These are phyloP conservation scores for Eucalyptus cloeziana DNA, from an alignment of 345 rosid genomes.

Conservation along the genomic window DNA sequence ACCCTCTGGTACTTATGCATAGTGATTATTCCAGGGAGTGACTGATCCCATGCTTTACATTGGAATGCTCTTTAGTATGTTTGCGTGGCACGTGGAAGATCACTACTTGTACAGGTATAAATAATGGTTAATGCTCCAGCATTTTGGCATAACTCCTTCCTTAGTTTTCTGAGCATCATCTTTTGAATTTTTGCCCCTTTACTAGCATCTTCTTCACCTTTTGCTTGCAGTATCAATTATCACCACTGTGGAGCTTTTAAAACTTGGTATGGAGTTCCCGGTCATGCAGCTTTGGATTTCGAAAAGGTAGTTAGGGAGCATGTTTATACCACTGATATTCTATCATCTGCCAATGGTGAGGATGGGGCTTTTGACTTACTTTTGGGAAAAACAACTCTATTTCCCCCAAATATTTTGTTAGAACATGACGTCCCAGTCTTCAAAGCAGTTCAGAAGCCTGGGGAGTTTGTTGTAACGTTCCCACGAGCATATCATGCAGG, in stretches of 20 bases:
- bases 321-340: slow-evolving; percentile 71
- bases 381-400: slow-evolving; percentile 91
- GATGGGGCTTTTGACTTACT: slow-evolving; percentile 98
- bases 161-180: background rate
- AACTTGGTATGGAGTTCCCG: slow-evolving; percentile 99
- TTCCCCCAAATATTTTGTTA: slow-evolving; percentile 84
- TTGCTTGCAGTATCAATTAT: slow-evolving; percentile 71
- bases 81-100: slow-evolving; percentile 99
- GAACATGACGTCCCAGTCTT: slow-evolving; percentile 85
- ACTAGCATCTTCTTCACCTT: background rate
- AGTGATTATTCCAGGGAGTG: slow-evolving; percentile 68
- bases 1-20: background rate
- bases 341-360: slow-evolving; percentile 65
- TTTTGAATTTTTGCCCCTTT: background rate
- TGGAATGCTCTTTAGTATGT: slow-evolving; percentile 97
- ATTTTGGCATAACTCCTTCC: background rate
- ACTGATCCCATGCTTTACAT: slow-evolving; percentile 99
- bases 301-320: slow-evolving; percentile 85
- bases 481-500: slow-evolving; percentile 99
- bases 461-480: slow-evolving; percentile 84
- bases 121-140: background rate
- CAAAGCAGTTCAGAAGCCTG: slow-evolving; percentile 97
- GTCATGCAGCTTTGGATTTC: slow-evolving; percentile 83
- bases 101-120: slow-evolving; percentile 93
- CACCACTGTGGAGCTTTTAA: slow-evolving; percentile 99